A percentile compares a stretch with the other conserved stretches of the same genome.
Evolutionary conservation across 805 yeast genomes (phyloP).

Genomic region (Saccharomycopsis babjevae): DNA sequence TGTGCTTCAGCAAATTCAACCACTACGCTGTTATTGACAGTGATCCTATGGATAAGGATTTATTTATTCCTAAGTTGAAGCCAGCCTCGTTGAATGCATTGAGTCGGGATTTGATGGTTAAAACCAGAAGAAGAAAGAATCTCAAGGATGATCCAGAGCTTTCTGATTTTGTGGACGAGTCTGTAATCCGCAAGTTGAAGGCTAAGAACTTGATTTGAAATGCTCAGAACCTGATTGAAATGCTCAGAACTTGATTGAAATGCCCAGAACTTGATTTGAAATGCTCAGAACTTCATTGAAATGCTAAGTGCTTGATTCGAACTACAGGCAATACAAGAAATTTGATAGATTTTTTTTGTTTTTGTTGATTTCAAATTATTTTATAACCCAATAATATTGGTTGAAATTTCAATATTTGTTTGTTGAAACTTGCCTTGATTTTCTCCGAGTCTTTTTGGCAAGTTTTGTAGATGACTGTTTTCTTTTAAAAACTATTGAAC

Average conservation of each 20-base stretch:
- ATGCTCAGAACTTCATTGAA: too few relatives aligned
- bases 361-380: background rate
- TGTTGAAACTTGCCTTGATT: too few relatives aligned
- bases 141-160: constrained; percentile 59
- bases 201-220: background rate
- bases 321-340: too few relatives aligned
- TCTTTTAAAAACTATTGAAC: too few relatives aligned
- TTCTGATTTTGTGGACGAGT: constrained; percentile 24
- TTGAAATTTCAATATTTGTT: too few relatives aligned
- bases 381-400: background rate
- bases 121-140: constrained; percentile 85
- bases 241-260: too few relatives aligned
- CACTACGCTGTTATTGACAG: constrained; percentile 83
- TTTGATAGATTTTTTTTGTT: background rate
- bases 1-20: constrained; percentile 53
- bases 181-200: background rate
- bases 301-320: too few relatives aligned
- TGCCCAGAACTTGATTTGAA: too few relatives aligned
- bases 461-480: too few relatives aligned
- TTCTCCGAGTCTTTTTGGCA: too few relatives aligned
- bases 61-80: constrained; percentile 54
- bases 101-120: constrained; percentile 82
- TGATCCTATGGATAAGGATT: constrained; percentile 69
- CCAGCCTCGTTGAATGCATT: constrained; percentile 63
- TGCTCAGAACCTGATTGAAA: too few relatives aligned